A percentile compares a stretch with the other conserved stretches of the same genome.
These are phyloP conservation scores for Agrostemma githago DNA, from an alignment of 148 eudicot species.

Conservation along the genomic window DNA sequence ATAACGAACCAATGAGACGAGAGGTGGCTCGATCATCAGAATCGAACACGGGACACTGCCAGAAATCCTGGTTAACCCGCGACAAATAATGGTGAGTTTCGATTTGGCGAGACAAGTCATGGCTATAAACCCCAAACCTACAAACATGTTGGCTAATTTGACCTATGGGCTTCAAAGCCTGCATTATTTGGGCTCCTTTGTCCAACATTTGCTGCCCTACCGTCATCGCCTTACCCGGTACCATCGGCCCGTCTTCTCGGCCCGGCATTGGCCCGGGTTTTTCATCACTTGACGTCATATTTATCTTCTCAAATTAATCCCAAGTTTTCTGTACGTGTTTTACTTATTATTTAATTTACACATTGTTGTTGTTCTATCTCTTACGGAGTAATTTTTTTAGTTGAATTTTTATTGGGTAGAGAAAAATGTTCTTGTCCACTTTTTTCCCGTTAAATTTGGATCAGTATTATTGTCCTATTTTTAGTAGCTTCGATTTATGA, in stretches of 20 bases:
- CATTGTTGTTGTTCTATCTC: background rate
- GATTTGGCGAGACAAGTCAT: slow-evolving; percentile 72
- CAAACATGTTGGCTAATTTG: slow-evolving; percentile 56
- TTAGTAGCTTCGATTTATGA: too few species aligned
- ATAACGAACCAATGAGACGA: slow-evolving; percentile 57
- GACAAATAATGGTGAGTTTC: slow-evolving; percentile 70
- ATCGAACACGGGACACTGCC: slow-evolving; percentile 83
- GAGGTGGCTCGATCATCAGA: slow-evolving; percentile 41
- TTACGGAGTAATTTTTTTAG: background rate
- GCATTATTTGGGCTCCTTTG: slow-evolving; percentile 62
- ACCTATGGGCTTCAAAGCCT: slow-evolving; percentile 55
- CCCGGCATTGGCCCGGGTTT: slow-evolving; percentile 25
- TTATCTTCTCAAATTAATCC: background rate
- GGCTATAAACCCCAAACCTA: slow-evolving; percentile 65
- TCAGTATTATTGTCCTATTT: too few species aligned
- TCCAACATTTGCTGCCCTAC: slow-evolving; percentile 53
- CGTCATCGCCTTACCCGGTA: slow-evolving; percentile 59
- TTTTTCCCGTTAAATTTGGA: too few species aligned
- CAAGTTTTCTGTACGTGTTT: background rate
- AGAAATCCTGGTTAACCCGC: slow-evolving; percentile 60
- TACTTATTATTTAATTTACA: background rate
- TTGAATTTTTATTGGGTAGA: too few species aligned
- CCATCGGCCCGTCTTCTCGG: slow-evolving; percentile 19
- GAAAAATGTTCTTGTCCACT: too few species aligned
- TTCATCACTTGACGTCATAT: slow-evolving; percentile 29